Percentiles rank a stretch among this genome's conserved stretches.
Evolutionary conservation across 306 rosid species (phyloP).

Genomic region (Pachyrhizus erosus): DNA sequence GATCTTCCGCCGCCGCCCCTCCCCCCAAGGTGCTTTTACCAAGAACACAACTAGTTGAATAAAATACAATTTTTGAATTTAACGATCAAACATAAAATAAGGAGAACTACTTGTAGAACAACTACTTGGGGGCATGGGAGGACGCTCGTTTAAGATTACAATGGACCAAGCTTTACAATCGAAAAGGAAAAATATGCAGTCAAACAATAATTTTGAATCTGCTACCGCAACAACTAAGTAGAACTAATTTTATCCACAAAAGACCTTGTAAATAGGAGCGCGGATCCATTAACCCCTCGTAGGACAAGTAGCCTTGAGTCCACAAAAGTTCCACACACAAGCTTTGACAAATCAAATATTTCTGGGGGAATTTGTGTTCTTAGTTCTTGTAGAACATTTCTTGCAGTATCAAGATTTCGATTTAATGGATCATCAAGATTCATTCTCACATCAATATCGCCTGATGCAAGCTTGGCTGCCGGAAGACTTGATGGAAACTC

Average conservation of each 20-base stretch:
- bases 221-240: slow-evolving; percentile 29
- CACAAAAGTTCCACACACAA: slow-evolving; percentile 93
- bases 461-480: slow-evolving; percentile 72
- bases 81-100: neutral
- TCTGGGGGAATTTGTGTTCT: slow-evolving; percentile 86
- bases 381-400: slow-evolving; percentile 70
- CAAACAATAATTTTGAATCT: slow-evolving; percentile 32
- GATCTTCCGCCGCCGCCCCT: neutral
- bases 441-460: slow-evolving; percentile 73
- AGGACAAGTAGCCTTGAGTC: slow-evolving; percentile 86
- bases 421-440: slow-evolving; percentile 69
- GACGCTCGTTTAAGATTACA: slow-evolving; percentile 6
- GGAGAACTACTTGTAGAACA: neutral
- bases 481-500: slow-evolving; percentile 95
- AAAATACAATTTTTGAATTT: neutral
- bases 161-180: slow-evolving; percentile 27
- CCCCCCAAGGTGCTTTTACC: neutral
- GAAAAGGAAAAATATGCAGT: slow-evolving; percentile 24
- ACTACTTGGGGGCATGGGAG: neutral
- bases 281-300: slow-evolving; percentile 93
- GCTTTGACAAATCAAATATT: slow-evolving; percentile 87
- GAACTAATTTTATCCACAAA: slow-evolving; percentile 56
- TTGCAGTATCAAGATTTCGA: slow-evolving; percentile 55
- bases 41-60: neutral
- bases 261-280: slow-evolving; percentile 90